Base-by-base conservation (phyloP, 352 stramenopile species). In the Phytopythium ostracodes region DNA sequence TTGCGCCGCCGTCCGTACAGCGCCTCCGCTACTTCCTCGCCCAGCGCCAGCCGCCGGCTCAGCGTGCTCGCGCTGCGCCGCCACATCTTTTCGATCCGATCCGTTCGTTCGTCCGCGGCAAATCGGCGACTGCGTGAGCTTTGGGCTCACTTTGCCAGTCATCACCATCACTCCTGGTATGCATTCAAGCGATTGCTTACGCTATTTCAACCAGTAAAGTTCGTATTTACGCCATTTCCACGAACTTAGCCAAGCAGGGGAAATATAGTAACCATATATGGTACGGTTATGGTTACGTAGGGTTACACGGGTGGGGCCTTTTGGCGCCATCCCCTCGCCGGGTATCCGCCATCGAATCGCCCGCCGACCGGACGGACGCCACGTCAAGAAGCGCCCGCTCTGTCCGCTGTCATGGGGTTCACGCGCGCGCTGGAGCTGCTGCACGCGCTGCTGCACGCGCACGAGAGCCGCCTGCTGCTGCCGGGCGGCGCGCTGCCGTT, bases 1-100 rank as follows among this genome's bases (percentile, higher is more conserved):
- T 60, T 73, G 56, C 71, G 79, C 15, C 40, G 35, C 36, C 63
- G 65, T 0, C 77, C 77, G 33, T 82, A 75, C 38, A 87, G 62
- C 47, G 77, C 77, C 65, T 87, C 77, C 1, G 67, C 66, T 44
- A 87, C 77, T 58, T 87, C 77, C 55, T 84, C 75, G 40, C 73
- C 72, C 40, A 87, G 71, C 59, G 68, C 71, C 65, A 87, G 40
- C 17, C 73, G 75, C 60, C 73, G 67, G 52, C 67, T 74, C 35
- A 82, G 68, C 54, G 76, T 66, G 29, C 66, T 69, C 18, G 67
- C 64, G 31, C 71, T 78, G 10, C 73, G 76, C 51, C 73, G 71
- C 76, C 73, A 85, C 69, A 80, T 80, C 25, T n/a, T n/a, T 24
- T 18, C 46, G 46, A 38, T 38, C 33, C 33, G 33, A 10, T 38